A percentile compares a stretch with the other conserved stretches of the same genome.
Evolutionary conservation across 805 yeast genomes (phyloP).

Genomic region (Metschnikowia continentalis): DNA sequence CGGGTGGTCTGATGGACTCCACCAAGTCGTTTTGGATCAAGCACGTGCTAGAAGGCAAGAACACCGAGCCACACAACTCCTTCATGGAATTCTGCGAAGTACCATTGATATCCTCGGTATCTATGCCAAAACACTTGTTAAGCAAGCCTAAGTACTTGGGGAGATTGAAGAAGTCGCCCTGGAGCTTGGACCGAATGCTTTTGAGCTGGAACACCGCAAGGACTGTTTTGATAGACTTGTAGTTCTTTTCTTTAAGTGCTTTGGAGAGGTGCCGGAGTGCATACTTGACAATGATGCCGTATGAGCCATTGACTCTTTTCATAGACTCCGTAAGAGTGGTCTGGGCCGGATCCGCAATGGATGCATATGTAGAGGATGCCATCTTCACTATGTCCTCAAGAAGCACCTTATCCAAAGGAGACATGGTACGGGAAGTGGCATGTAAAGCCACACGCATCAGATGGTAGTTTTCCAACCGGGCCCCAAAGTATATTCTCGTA

Average conservation of each 20-base stretch:
- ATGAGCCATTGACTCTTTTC: conserved; percentile 66
- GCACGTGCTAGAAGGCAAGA: conserved; percentile 42
- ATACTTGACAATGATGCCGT: conserved; percentile 47
- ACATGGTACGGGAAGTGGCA: conserved; percentile 68
- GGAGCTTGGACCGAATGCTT: conserved; percentile 54
- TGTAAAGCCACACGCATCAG: conserved; percentile 67
- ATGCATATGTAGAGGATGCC: conserved; percentile 66
- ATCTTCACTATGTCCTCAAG: conserved; percentile 61
- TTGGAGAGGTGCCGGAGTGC: conserved; percentile 47
- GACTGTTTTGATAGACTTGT: conserved; percentile 59
- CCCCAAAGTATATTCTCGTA: conserved; percentile 75
- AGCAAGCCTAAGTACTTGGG: conserved; percentile 45
- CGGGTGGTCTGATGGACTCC: conserved; percentile 58
- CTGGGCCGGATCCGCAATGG: conserved; percentile 68
- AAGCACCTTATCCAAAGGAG: conserved; percentile 57
- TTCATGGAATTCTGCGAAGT: conserved; percentile 52
- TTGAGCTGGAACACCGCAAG: conserved; percentile 53
- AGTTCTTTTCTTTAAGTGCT: conserved; percentile 47
- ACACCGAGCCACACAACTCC: conserved; percentile 24
- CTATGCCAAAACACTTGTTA: conserved; percentile 52
- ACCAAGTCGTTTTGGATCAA: conserved; percentile 43
- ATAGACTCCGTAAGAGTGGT: conserved; percentile 61
- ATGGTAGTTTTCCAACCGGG: conserved; percentile 70
- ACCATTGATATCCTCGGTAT: conserved; percentile 50
- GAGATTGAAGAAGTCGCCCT: conserved; percentile 53